Conservation (phyloP, 2,329 filamentous ascomycete species). For the Daldinia eschscholtzii region DNA sequence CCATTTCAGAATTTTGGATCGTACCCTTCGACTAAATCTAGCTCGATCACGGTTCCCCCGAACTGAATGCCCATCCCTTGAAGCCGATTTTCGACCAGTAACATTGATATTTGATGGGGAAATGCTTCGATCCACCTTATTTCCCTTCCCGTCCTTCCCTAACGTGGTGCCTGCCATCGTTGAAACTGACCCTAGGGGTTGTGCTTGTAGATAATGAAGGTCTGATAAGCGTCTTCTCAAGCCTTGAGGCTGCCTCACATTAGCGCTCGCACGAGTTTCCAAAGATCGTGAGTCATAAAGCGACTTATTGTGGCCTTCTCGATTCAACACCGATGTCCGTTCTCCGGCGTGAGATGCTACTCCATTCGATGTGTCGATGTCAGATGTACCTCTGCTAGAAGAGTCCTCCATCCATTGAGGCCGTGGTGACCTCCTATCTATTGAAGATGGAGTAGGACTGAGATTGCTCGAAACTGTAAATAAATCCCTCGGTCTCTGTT, state of each 20-base stretch:
- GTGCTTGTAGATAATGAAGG: slow-evolving; percentile 44
- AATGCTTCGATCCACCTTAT: slow-evolving; percentile 15
- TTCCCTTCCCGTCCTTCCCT: slow-evolving; percentile 9
- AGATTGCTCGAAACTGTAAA: slow-evolving; percentile 44
- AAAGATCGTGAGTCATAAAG: slow-evolving; percentile 19
- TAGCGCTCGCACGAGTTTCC: slow-evolving; percentile 20
- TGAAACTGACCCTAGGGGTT: slow-evolving; percentile 21
- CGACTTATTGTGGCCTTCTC: slow-evolving; percentile 21
- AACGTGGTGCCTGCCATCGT: slow-evolving; percentile 5
- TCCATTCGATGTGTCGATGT: slow-evolving; percentile 1
- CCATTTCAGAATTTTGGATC: slow-evolving; percentile 48
- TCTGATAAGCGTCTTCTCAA: slow-evolving; percentile 49
- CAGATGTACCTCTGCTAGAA: slow-evolving; percentile 1
- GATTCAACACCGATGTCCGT: slow-evolving; percentile 21
- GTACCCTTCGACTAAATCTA: slow-evolving; percentile 46
- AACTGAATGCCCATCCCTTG: slow-evolving; percentile 19
- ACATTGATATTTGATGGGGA: slow-evolving; percentile 32
- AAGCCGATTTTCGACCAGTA: slow-evolving; percentile 22
- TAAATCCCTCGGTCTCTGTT: slow-evolving; percentile 45
- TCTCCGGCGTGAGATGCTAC: slow-evolving; percentile 16
- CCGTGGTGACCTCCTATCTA: slow-evolving; percentile 35
- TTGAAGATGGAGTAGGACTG: slow-evolving; percentile 35
- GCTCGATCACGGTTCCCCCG: slow-evolving; percentile 26
- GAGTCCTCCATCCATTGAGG: slow-evolving; percentile 2
- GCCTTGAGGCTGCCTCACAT: slow-evolving; percentile 35